phyloP scores from a whole-genome alignment of 1,139 yeast species.

The Geotrichum carabidarum region DNA sequence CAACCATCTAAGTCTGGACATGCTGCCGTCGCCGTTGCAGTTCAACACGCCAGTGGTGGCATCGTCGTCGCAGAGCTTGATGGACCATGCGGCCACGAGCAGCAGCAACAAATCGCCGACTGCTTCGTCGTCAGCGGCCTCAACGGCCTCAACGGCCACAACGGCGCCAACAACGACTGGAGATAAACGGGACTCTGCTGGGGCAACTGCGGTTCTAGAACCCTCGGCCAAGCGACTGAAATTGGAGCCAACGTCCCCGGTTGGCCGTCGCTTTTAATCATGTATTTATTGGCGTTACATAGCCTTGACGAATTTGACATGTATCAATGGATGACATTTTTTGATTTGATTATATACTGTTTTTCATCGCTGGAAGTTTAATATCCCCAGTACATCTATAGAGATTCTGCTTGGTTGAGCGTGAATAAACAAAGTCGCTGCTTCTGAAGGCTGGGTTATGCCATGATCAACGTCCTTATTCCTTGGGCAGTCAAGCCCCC shows the following conservation, averaged over 20 bases:
- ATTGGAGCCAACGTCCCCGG: neutral
- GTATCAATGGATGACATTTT: neutral
- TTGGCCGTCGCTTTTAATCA: constrained; percentile 2
- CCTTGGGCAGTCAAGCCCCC: no score
- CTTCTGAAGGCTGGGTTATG: no score
- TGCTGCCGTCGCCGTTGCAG: constrained; percentile 37
- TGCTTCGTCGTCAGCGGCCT: neutral
- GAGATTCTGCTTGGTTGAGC: no score
- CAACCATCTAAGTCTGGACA: constrained; percentile 25
- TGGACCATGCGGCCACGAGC: constrained; percentile 17
- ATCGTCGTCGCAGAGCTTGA: constrained; percentile 23
- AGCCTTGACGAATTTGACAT: neutral
- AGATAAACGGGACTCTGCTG: constrained; percentile 4
- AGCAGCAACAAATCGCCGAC: constrained; percentile 12
- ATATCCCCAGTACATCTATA: no score
- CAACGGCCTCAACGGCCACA: neutral
- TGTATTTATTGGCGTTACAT: neutral
- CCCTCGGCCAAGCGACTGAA: constrained; percentile 6
- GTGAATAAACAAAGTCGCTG: no score
- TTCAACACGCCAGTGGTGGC: constrained; percentile 32
- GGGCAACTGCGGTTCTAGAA: neutral
- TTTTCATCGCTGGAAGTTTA: no score
- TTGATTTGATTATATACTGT: no score
- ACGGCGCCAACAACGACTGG: constrained; percentile 2
- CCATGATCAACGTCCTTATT: no score